Evolutionary conservation across 176 grass and related monocot species (phyloP).

Genomic region (Musa troglodytarum): DNA sequence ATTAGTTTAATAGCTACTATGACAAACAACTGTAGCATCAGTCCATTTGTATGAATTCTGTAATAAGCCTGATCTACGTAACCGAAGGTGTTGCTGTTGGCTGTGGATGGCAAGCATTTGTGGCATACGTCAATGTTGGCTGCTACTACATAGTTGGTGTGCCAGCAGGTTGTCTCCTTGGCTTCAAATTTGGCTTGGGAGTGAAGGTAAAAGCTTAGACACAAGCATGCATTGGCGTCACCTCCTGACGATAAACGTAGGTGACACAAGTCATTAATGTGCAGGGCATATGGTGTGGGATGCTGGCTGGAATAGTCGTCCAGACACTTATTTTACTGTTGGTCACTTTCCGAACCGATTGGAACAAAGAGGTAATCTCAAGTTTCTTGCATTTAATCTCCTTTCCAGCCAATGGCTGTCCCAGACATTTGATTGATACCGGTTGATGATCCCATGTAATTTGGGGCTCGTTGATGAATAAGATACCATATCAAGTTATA

Average conservation of each 20-base stretch:
- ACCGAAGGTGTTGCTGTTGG: constrained; percentile 25
- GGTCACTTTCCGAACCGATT: constrained; percentile 72
- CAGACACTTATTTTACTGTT: constrained; percentile 70
- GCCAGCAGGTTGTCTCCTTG: constrained; percentile 4
- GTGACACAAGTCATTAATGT: not conserved
- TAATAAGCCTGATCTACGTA: not conserved
- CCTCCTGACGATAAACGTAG: no score
- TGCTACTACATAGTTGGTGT: constrained; percentile 29
- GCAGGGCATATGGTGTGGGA: constrained; percentile 37
- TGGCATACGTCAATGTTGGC: constrained; percentile 26
- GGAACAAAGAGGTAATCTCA: constrained; percentile 69
- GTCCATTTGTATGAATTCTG: no score
- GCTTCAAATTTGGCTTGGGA: constrained; percentile 17
- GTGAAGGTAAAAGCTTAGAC: not conserved
- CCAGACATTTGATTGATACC: constrained; percentile 8
- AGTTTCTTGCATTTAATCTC: not conserved
- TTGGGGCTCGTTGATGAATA: no score
- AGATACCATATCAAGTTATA: no score
- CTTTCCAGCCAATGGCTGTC: not conserved
- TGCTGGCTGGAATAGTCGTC: constrained; percentile 59
- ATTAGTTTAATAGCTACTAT: no score
- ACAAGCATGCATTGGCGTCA: not conserved
- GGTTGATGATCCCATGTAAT: not conserved
- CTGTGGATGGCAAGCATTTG: constrained; percentile 25
- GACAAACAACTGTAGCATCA: no score